Evolutionary conservation across 106 monocot species (phyloP).

Genomic region (Dendrobium catenatum): DNA sequence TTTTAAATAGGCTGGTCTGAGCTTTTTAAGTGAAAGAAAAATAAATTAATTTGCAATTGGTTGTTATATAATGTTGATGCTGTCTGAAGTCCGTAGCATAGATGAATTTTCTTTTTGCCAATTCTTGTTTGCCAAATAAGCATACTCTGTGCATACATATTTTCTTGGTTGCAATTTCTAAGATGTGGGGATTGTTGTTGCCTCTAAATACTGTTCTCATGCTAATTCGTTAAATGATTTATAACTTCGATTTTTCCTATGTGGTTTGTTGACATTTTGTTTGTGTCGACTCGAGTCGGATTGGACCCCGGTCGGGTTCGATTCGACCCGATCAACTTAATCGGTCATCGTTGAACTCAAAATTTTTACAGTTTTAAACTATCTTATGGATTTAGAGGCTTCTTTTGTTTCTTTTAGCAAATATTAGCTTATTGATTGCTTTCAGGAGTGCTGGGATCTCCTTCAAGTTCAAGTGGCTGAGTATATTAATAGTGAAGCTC

Average conservation of each 20-base stretch:
- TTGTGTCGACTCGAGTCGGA: no score
- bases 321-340: no score
- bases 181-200: no score
- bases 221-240: no score
- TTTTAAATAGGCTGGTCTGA: background rate
- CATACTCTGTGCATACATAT: no score
- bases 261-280: no score
- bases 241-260: no score
- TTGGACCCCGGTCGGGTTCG: no score
- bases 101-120: background rate
- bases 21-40: background rate
- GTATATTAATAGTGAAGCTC: conserved; percentile 92
- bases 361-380: background rate
- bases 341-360: no score
- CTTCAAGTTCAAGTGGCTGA: conserved; percentile 83
- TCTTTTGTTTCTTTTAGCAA: background rate
- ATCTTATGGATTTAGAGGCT: background rate
- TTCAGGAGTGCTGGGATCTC: conserved; percentile 64
- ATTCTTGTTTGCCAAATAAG: no score
- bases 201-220: no score
- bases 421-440: conserved; percentile 1
- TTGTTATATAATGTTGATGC: background rate
- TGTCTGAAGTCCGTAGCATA: background rate
- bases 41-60: background rate
- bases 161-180: no score